Evolutionary conservation across 73 alveolate species (phyloP).

Genomic region (Blepharisma japonicum): DNA sequence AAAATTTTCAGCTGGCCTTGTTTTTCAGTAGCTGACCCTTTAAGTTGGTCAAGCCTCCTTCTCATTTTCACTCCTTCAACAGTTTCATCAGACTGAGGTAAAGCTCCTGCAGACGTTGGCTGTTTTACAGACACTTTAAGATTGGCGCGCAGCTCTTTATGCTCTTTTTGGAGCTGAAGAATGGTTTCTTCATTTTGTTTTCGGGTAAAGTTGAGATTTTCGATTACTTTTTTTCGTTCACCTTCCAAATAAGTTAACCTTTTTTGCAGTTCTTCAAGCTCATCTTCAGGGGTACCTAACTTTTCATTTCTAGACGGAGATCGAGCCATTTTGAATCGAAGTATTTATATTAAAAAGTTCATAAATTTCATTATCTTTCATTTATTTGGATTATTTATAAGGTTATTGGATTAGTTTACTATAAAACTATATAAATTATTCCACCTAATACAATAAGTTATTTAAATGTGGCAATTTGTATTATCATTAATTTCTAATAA

Average conservation of each 20-base stretch:
- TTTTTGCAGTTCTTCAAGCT: constrained; percentile 46
- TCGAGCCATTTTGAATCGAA: no score
- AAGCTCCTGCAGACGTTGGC: constrained; percentile 29
- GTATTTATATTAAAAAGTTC: no score
- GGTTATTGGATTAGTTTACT: no score
- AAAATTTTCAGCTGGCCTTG: constrained; percentile 41
- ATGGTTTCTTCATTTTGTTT: constrained; percentile 49
- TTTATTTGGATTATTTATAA: no score
- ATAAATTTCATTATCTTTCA: no score
- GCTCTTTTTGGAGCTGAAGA: constrained; percentile 48
- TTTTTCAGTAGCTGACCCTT: constrained; percentile 21
- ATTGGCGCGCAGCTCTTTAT: constrained; percentile 55
- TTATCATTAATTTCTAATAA: no score
- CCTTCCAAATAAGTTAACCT: constrained; percentile 43
- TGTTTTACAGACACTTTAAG: constrained; percentile 37
- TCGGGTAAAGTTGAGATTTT: constrained; percentile 32
- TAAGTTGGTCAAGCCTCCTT: constrained; percentile 50
- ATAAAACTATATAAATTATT: no score
- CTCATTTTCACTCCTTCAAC: constrained; percentile 53
- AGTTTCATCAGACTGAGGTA: constrained; percentile 33
- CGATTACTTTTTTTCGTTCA: constrained; percentile 50
- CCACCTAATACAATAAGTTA: no score
- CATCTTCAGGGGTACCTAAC: constrained; percentile 40
- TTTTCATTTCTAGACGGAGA: no score
- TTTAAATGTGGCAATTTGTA: no score